phyloP scores from a whole-genome alignment of 805 yeast genomes.

The Saccharomycopsis sp. region DNA sequence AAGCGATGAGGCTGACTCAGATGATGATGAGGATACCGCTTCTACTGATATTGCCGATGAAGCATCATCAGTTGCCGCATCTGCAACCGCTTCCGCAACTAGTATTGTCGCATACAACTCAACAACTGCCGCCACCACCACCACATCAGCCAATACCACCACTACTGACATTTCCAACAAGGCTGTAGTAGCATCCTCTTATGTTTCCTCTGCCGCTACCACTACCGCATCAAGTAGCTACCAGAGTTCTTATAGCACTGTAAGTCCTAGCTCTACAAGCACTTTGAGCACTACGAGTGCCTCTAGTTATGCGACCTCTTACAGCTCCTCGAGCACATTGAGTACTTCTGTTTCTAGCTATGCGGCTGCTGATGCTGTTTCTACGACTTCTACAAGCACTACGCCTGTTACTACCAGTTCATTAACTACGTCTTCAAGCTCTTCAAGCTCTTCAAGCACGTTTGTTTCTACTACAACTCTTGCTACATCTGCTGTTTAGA shows the following conservation, averaged over 20 bases:
- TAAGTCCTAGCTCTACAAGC: background rate
- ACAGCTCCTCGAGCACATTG: background rate
- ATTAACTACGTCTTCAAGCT: too few relatives aligned
- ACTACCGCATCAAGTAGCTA: too few relatives aligned
- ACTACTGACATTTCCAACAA: background rate
- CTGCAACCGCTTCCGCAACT: background rate
- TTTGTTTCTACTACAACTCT: background rate
- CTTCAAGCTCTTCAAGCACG: background rate
- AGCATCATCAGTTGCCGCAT: too few relatives aligned
- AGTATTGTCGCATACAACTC: background rate
- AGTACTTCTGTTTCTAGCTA: background rate
- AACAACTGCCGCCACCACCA: background rate
- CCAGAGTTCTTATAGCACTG: too few relatives aligned
- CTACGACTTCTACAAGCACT: background rate
- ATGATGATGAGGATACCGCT: background rate
- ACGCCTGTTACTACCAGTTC: too few relatives aligned
- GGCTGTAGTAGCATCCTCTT: background rate
- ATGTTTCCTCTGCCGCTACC: background rate
- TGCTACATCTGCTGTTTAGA: background rate
- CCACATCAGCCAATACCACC: background rate
- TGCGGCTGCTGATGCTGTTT: background rate
- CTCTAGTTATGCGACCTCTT: too few relatives aligned
- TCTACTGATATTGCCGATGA: too few relatives aligned
- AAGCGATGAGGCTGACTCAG: background rate
- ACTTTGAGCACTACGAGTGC: background rate